A percentile compares a stretch with the other conserved stretches of the same genome.
Conservation (phyloP, 2,329 filamentous ascomycete species). For the Pestalotiopsis sp. region DNA sequence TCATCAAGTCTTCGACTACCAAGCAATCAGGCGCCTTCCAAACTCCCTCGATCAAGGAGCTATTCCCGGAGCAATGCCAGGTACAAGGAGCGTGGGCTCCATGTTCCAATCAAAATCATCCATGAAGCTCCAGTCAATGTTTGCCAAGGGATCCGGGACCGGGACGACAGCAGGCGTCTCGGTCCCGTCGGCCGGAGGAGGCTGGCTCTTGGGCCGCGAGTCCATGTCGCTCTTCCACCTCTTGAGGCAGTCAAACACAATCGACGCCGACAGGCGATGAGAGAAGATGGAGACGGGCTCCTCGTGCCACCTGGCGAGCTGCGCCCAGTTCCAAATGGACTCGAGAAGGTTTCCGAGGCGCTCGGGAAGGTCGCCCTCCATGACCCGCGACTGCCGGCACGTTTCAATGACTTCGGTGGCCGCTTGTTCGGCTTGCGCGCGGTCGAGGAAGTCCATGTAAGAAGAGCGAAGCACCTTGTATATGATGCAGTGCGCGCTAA, state of each 20-base stretch:
- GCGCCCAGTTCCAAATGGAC: conserved; percentile 45
- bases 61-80: conserved; percentile 7
- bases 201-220: conserved; percentile 11
- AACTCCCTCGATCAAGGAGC: not conserved
- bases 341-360: conserved; percentile 50
- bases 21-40: not conserved
- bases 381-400: conserved; percentile 45
- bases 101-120: conserved; percentile 35
- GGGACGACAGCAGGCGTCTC: conserved; percentile 9
- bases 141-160: conserved; percentile 20
- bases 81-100: conserved; percentile 21
- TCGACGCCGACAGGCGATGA: conserved; percentile 49
- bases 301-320: conserved; percentile 37
- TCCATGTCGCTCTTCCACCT: conserved; percentile 41
- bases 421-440: conserved; percentile 23
- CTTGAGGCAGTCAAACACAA: conserved; percentile 52
- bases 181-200: not conserved
- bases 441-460: conserved; percentile 34
- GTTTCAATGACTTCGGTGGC: conserved; percentile 36
- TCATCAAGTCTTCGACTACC: not conserved
- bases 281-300: conserved; percentile 43
- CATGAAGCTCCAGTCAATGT: conserved; percentile 36
- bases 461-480: conserved; percentile 48
- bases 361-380: conserved; percentile 51
- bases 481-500: conserved; percentile 48